Evolutionary conservation across 2,329 filamentous ascomycete genomes (phyloP).

Genomic region (Epichloe scottii): DNA sequence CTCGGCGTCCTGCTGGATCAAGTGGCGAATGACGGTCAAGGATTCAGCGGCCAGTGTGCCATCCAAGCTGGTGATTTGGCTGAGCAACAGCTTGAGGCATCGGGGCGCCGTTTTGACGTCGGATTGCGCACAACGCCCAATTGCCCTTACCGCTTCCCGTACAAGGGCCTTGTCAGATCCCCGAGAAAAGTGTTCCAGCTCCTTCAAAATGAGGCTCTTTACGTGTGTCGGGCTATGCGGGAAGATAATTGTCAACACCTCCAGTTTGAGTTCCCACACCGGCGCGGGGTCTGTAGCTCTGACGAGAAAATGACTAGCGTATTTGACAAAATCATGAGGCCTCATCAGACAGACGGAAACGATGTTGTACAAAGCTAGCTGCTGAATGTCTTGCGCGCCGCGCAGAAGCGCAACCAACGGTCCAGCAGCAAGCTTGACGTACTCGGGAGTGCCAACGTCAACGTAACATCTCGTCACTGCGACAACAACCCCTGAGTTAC

Average conservation of each 20-base stretch:
- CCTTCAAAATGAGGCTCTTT: slow-evolving; percentile 79
- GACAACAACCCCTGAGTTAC: slow-evolving; percentile 85
- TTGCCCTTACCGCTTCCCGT: slow-evolving; percentile 79
- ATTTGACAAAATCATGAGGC: slow-evolving; percentile 73
- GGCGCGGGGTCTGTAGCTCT: slow-evolving; percentile 64
- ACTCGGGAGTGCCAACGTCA: slow-evolving; percentile 67
- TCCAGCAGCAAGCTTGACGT: slow-evolving; percentile 64
- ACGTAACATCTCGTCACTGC: slow-evolving; percentile 77
- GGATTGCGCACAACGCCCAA: slow-evolving; percentile 82
- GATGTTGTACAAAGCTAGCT: slow-evolving; percentile 86
- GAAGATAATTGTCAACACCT: slow-evolving; percentile 82
- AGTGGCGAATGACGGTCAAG: slow-evolving; percentile 83
- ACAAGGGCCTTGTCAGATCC: slow-evolving; percentile 63
- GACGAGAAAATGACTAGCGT: slow-evolving; percentile 82
- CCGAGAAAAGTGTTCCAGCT: slow-evolving; percentile 85
- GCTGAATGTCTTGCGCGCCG: slow-evolving; percentile 74
- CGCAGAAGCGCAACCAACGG: slow-evolving; percentile 78
- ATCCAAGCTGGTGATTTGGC: slow-evolving; percentile 80
- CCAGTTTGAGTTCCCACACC: slow-evolving; percentile 85
- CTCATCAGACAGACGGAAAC: slow-evolving; percentile 75
- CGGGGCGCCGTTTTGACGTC: slow-evolving; percentile 58
- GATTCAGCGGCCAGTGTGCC: slow-evolving; percentile 83
- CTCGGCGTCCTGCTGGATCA: slow-evolving; percentile 82
- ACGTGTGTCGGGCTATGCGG: slow-evolving; percentile 62
- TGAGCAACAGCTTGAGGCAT: slow-evolving; percentile 71